Evolutionary conservation across 768 basidiomycete genomes (phyloP), one percentile per base, ranked within the genome.

Genomic region (Guyanaporus albipodus): DNA sequence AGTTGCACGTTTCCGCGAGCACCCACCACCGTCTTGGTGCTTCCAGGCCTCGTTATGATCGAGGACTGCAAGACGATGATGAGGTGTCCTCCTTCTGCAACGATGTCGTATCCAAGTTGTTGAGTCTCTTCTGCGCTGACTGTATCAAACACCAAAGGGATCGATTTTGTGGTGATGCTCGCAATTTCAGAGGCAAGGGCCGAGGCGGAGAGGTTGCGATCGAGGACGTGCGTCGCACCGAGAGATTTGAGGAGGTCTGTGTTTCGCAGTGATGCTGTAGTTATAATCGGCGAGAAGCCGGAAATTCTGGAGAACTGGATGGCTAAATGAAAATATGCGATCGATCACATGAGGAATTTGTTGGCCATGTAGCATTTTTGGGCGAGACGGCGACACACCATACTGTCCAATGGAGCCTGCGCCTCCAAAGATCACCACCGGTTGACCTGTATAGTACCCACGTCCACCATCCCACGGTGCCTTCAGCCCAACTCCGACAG

Each of bases 221-320:
- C 67, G 35, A 74, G 53, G 19, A 73, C 58, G 44, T 67, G 60
- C 0, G 70, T 70, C 15, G 72, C 70, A 8, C 71, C 71, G 10
- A 69, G 56, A 6, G 65, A 62, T 36, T 60, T 62, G 10, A 73
- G 59, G 24, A 61, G 58, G 9, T 50, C 60, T 0, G 58, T 44
- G 47, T 73, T 70, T 36, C 63, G 60, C 15, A 52, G 42, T 2
- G 73, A 73, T 6, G 73, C 66, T 0, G 73, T 74, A 12, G 70
- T 63, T 33, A 73, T 64, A 32, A 74, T 68, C 0, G 65, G 66
- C 9, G 59, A 67, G 36, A 70, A 68, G 3, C 63, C 67, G 5
- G 68, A 70, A 22, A 70, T 52, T 21, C 34, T 56, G 6, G 67
- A 60, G 11, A 70, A 59, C 50, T 71, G 70, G 33, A 71, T 65